Evolutionary conservation across 441 rosid genomes (phyloP).

Genomic region (Sinapis alba): DNA sequence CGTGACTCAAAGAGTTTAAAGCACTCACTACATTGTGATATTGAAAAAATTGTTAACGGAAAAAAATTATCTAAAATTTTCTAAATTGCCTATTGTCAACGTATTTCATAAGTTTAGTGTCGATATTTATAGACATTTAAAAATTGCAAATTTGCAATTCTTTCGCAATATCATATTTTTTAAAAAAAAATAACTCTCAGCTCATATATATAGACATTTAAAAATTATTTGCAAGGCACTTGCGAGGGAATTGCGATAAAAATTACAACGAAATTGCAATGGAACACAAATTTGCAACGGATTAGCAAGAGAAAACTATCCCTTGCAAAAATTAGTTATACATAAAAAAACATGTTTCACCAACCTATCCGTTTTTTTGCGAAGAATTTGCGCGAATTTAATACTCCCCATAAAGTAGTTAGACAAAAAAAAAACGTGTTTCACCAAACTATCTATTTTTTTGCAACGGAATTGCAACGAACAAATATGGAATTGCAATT

Average conservation of each 20-base stretch:
- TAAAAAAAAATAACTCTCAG: too few relatives aligned
- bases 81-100: too few relatives aligned
- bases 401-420: not conserved
- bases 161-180: too few relatives aligned
- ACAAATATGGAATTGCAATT: not conserved
- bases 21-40: too few relatives aligned
- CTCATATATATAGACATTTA: not conserved
- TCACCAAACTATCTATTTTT: not conserved
- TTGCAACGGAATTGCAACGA: too few relatives aligned
- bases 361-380: not conserved
- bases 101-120: too few relatives aligned
- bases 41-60: too few relatives aligned
- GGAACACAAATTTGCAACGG: not conserved
- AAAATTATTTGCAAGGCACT: not conserved
- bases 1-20: too few relatives aligned
- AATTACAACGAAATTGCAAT: not conserved
- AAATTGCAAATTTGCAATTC: too few relatives aligned
- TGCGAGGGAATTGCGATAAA: not conserved
- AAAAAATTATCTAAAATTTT: too few relatives aligned
- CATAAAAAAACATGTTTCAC: not conserved
- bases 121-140: too few relatives aligned
- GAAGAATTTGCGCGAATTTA: not conserved
- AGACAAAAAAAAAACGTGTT: not conserved
- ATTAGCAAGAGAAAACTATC: not conserved
- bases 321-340: not conserved